phyloP scores from a whole-genome alignment of 2,329 filamentous ascomycete genomes.

The Trichoderma breve region DNA sequence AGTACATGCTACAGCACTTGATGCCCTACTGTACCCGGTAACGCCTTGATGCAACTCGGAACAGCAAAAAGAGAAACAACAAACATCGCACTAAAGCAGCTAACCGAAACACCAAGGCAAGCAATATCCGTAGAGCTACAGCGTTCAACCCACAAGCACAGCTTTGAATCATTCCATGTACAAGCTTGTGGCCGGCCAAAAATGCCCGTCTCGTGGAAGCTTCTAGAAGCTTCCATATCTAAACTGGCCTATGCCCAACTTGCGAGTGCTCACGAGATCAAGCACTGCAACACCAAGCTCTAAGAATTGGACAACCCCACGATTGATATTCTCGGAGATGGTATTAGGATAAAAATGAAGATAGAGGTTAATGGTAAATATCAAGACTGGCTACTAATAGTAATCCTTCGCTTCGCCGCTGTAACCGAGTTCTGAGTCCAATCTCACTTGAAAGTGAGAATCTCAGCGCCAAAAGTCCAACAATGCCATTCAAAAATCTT shows the following conservation, averaged over 20 bases:
- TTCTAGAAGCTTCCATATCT: conserved; percentile 34
- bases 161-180: background rate
- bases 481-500: background rate
- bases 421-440: background rate
- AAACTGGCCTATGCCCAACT: background rate
- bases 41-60: background rate
- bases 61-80: background rate
- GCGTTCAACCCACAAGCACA: background rate
- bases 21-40: background rate
- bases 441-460: background rate
- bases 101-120: background rate
- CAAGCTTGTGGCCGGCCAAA: background rate
- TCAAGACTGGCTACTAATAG: background rate
- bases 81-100: background rate
- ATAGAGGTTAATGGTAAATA: background rate
- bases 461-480: background rate
- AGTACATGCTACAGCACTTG: background rate
- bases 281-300: background rate
- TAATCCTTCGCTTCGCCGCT: background rate
- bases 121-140: background rate
- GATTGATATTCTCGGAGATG: background rate
- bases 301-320: background rate
- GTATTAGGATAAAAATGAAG: background rate
- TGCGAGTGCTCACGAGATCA: background rate
- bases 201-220: conserved; percentile 26